A percentile compares a stretch with the other conserved stretches of the same genome.
Evolutionary conservation across 2,329 filamentous ascomycete species (phyloP).

Genomic region (Colletotrichum australisinense): DNA sequence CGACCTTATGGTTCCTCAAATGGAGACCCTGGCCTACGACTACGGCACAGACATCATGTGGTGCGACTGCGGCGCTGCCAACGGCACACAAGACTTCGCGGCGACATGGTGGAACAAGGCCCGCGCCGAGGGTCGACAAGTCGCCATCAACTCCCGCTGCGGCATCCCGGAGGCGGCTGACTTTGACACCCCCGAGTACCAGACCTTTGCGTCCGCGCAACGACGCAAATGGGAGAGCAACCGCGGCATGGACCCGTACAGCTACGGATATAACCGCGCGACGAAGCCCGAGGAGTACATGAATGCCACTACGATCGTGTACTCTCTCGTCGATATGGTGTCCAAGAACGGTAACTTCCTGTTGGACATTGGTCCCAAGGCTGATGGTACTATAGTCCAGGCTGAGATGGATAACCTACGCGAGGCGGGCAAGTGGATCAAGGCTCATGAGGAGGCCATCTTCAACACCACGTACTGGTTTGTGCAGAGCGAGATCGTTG

Average conservation of each 20-base stretch:
- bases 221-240: conserved; percentile 69
- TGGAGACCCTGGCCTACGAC: conserved; percentile 55
- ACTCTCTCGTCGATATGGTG: conserved; percentile 62
- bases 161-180: conserved; percentile 57
- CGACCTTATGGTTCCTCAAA: conserved; percentile 59
- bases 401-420: conserved; percentile 59
- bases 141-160: conserved; percentile 68
- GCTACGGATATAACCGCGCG: conserved; percentile 69
- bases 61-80: conserved; percentile 59
- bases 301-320: conserved; percentile 60
- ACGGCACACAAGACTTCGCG: conserved; percentile 54
- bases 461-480: conserved; percentile 69
- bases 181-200: conserved; percentile 70
- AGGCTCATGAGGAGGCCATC: conserved; percentile 63
- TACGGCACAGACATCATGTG: conserved; percentile 61
- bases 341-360: conserved; percentile 68
- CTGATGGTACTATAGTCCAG: conserved; percentile 64
- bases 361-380: conserved; percentile 66
- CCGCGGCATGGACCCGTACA: conserved; percentile 69
- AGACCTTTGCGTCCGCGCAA: conserved; percentile 53
- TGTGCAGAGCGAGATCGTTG: conserved; percentile 54
- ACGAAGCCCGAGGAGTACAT: conserved; percentile 62
- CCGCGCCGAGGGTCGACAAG: conserved; percentile 54
- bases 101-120: conserved; percentile 55
- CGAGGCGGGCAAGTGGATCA: conserved; percentile 66